Evolutionary conservation across 2,329 filamentous ascomycete genomes (phyloP).

Genomic region (Orbilia javanica): DNA sequence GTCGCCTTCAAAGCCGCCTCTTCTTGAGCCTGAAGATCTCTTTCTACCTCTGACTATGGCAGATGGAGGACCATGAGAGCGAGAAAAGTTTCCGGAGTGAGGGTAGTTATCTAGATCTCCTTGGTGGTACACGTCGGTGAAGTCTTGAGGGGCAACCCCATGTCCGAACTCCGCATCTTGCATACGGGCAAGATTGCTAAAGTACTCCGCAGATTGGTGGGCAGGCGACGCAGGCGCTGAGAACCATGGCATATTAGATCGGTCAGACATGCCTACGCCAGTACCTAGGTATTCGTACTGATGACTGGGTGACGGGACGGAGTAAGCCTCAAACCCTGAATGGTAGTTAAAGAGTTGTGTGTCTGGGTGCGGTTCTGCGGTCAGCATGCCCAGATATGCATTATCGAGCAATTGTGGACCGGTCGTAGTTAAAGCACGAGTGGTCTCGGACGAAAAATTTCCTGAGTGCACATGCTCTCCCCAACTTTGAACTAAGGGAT

Average conservation of each 20-base stretch:
- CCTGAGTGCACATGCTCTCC: slow-evolving; percentile 45
- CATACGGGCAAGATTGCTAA: slow-evolving; percentile 56
- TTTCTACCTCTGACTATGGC: slow-evolving; percentile 55
- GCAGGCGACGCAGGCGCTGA: slow-evolving; percentile 58
- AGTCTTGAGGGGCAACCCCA: slow-evolving; percentile 57
- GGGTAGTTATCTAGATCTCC: slow-evolving; percentile 58
- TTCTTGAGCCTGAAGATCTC: slow-evolving; percentile 55
- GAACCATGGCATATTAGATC: slow-evolving; percentile 58
- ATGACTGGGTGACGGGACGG: slow-evolving; percentile 56
- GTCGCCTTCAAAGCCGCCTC: slow-evolving; percentile 54
- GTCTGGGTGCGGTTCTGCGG: slow-evolving; percentile 58
- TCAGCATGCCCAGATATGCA: slow-evolving; percentile 59
- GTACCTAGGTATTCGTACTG: slow-evolving; percentile 58
- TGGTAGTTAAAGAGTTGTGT: slow-evolving; percentile 57
- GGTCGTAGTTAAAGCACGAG: slow-evolving; percentile 52
- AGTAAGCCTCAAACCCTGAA: slow-evolving; percentile 58
- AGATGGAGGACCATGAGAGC: slow-evolving; percentile 48
- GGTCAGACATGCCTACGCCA: slow-evolving; percentile 57
- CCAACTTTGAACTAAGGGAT: slow-evolving; percentile 57
- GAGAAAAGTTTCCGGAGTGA: slow-evolving; percentile 52
- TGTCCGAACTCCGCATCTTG: slow-evolving; percentile 58
- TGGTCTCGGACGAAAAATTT: slow-evolving; percentile 55
- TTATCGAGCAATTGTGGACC: slow-evolving; percentile 58
- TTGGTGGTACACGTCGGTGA: slow-evolving; percentile 58
- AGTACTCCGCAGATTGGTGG: slow-evolving; percentile 56